A percentile compares a stretch with the other conserved stretches of the same genome.
Evolutionary conservation across 371 early-diverging fungal genomes (phyloP).

Genomic region (Lichtheimia corymbifera): DNA sequence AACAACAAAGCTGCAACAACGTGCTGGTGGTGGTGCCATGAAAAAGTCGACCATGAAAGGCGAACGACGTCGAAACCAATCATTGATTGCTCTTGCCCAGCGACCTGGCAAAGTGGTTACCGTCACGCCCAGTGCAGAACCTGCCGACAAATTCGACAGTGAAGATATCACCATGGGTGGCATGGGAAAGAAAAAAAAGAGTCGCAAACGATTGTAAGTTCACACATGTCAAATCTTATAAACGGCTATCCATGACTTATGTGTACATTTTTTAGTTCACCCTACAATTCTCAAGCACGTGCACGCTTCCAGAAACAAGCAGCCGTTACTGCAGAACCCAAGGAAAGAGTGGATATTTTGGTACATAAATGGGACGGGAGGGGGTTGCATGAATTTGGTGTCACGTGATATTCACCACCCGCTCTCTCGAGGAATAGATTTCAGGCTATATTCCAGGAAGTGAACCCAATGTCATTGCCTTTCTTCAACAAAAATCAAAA

Average conservation of each 20-base stretch:
- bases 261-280: slow-evolving; percentile 19
- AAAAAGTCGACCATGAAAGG: slow-evolving; percentile 21
- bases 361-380: slow-evolving; percentile 9
- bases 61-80: slow-evolving; percentile 10
- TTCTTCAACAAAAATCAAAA: slow-evolving; percentile 41
- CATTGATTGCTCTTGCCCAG: slow-evolving; percentile 26
- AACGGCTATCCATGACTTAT: not conserved
- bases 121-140: slow-evolving; percentile 19
- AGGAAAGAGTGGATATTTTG: slow-evolving; percentile 32
- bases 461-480: slow-evolving; percentile 34
- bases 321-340: slow-evolving; percentile 4
- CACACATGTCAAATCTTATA: not conserved
- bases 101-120: slow-evolving; percentile 25
- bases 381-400: not conserved
- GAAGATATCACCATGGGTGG: slow-evolving; percentile 41
- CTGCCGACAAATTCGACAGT: slow-evolving; percentile 19
- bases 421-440: slow-evolving; percentile 13
- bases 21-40: slow-evolving; percentile 24
- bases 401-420: not conserved
- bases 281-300: slow-evolving; percentile 30
- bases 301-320: slow-evolving; percentile 14
- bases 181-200: slow-evolving; percentile 30
- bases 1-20: not conserved
- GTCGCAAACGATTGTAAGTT: slow-evolving; percentile 31
- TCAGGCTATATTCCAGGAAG: slow-evolving; percentile 38